phyloP scores from a whole-genome alignment of 768 basidiomycete genomes.

The Lactarius pseudohatsudake region DNA sequence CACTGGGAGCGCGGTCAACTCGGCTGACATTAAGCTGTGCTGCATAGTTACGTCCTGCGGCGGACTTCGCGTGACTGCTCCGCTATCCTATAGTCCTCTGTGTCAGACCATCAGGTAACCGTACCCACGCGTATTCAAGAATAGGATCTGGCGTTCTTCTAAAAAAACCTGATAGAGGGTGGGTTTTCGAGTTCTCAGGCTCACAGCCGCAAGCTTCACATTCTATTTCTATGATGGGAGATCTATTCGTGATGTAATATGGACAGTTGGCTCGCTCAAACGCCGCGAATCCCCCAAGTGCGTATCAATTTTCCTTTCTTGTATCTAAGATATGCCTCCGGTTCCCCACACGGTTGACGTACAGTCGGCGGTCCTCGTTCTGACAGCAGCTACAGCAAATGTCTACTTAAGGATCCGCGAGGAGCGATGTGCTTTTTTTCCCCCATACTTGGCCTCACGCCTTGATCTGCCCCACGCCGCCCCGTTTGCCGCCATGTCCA shows the following conservation, averaged over 20 bases:
- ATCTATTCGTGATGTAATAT: not conserved
- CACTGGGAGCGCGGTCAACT: not conserved
- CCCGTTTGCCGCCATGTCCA: constrained; percentile 10
- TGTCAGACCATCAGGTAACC: not conserved
- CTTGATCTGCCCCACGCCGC: not conserved
- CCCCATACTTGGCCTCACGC: not conserved
- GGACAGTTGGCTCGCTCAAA: not conserved
- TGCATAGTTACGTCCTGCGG: not conserved
- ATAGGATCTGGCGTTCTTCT: not conserved
- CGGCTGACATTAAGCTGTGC: not conserved
- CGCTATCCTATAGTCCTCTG: not conserved
- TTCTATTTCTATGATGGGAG: not conserved
- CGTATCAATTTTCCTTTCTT: not conserved
- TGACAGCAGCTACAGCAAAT: not conserved
- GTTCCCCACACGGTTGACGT: not conserved
- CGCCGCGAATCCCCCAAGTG: constrained; percentile 6
- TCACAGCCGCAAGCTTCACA: not conserved
- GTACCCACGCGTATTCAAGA: not conserved
- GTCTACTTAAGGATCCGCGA: constrained; percentile 4
- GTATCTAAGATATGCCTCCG: not conserved
- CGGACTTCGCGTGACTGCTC: not conserved
- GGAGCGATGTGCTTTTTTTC: not conserved
- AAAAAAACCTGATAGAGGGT: not conserved
- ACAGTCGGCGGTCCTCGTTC: not conserved
- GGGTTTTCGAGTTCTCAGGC: not conserved